Evolutionary conservation across 352 stramenopile genomes (phyloP), one percentile per base, ranked within the genome.

Genomic region (Phytophthora pisi): DNA sequence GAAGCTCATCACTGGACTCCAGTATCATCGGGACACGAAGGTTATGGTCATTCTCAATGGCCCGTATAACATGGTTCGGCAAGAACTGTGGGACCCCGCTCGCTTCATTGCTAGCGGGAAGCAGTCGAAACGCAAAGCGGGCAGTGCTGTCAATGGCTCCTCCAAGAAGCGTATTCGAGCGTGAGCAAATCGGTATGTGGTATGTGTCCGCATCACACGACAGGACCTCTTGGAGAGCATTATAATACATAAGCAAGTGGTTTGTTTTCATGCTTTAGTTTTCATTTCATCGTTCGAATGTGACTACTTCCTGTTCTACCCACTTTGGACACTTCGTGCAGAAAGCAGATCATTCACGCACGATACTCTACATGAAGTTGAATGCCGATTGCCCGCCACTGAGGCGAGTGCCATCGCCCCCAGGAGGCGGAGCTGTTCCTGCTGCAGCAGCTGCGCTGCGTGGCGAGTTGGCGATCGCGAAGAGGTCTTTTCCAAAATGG

Each of bases 31-130:
- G 26, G 89, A 96, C 72, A 96, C 88, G 0, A 96, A 92, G 63
- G 86, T 96, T 23, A 88, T 95, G 76, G 72, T 96, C 56, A 95
- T 96, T 66, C 64, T 96, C 11, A 96, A 96, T 55, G 89, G 89
- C 0, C 80, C 88, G 11, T 96, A 82, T 66, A 96, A 96, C 75
- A 88, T 88, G 26, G 81, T 96, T 59, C 69, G 63, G 40, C 88
- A 96, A 68, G 74, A 93, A 31, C 51, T 86, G 46, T 96, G 88
- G 89, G 78, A 95, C 57, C 55, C 79, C 4, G 60, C 81, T 24
- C 60, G 58, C 10, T 95, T 95, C 42, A 62, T 93, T 15, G 55
- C 70, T 9, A 76, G 63, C 42, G 74, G 66, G 20, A 81, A 73
- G 24, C 62, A 72, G 28, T 46, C 60, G 26, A 89, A 88, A 65